Evolutionary conservation across 148 eudicot genomes (phyloP).

Genomic region (Vaccinium darrowii): DNA sequence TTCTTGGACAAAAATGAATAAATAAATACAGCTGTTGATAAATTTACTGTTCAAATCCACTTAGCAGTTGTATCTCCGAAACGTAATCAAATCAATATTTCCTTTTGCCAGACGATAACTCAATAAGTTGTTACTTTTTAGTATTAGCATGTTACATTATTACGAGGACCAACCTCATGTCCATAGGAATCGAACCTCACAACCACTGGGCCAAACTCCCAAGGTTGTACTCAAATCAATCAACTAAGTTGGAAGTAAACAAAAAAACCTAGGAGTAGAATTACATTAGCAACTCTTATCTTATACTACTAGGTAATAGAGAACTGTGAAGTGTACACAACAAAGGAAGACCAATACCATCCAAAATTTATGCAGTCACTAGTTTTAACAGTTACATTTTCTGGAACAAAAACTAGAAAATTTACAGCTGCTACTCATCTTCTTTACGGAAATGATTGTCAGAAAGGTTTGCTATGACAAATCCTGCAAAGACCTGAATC

Average conservation of each 20-base stretch:
- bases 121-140: too few species aligned
- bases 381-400: neutral
- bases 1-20: too few species aligned
- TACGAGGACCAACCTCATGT: too few species aligned
- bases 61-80: too few species aligned
- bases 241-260: too few species aligned
- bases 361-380: neutral
- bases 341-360: neutral
- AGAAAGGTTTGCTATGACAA: conserved; percentile 21
- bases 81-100: too few species aligned
- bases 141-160: too few species aligned
- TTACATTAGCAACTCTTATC: neutral
- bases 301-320: neutral
- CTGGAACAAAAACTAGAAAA: neutral
- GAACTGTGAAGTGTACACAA: neutral
- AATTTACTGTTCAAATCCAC: neutral
- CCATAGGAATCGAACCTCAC: neutral
- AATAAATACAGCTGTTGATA: neutral
- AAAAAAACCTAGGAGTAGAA: neutral
- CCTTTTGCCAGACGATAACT: too few species aligned
- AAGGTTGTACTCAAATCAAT: too few species aligned
- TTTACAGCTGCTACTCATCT: neutral
- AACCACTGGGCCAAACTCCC: too few species aligned
- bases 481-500: conserved; percentile 23
- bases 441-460: conserved; percentile 16